Conservation (phyloP, 2,329 filamentous ascomycete species). For the Aurifilum marmelostoma region DNA sequence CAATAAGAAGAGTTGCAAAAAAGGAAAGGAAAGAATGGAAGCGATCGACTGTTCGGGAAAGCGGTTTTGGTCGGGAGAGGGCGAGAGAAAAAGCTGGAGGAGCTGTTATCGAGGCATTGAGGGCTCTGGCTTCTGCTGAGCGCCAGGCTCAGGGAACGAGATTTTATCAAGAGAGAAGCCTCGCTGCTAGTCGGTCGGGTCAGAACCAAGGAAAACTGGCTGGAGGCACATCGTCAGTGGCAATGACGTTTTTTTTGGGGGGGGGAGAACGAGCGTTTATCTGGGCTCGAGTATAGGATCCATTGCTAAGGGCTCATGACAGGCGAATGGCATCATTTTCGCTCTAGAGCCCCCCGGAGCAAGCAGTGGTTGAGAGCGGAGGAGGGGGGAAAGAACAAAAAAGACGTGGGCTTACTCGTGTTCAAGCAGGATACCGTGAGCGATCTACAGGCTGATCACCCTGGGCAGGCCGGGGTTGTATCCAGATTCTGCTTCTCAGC, state of each 20-base stretch:
- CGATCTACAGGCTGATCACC: conserved; percentile 22
- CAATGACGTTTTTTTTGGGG: conserved; percentile 7
- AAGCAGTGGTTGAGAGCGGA: background rate
- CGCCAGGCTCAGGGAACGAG: conserved; percentile 18
- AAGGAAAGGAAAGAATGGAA: background rate
- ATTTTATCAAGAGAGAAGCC: background rate
- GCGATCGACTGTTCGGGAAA: background rate
- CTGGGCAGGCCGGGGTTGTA: conserved; percentile 19
- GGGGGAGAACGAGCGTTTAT: background rate
- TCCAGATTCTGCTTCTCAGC: conserved; percentile 21
- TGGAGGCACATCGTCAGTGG: background rate
- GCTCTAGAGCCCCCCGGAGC: background rate
- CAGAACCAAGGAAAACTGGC: conserved; percentile 2
- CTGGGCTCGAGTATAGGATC: background rate
- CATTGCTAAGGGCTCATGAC: conserved; percentile 4
- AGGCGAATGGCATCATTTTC: conserved; percentile 21
- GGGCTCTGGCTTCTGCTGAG: conserved; percentile 16
- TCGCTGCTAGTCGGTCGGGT: background rate
- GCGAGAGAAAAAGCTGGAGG: background rate
- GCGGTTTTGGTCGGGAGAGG: background rate
- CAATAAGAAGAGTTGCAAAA: conserved; percentile 2
- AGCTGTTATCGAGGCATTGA: conserved; percentile 23
- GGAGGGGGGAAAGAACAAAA: no score
- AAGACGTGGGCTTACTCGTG: conserved; percentile 23
- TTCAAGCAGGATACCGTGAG: conserved; percentile 23